Base-by-base conservation (phyloP, 2,329 filamentous ascomycete genomes). In the Calonectria honghensis region DNA sequence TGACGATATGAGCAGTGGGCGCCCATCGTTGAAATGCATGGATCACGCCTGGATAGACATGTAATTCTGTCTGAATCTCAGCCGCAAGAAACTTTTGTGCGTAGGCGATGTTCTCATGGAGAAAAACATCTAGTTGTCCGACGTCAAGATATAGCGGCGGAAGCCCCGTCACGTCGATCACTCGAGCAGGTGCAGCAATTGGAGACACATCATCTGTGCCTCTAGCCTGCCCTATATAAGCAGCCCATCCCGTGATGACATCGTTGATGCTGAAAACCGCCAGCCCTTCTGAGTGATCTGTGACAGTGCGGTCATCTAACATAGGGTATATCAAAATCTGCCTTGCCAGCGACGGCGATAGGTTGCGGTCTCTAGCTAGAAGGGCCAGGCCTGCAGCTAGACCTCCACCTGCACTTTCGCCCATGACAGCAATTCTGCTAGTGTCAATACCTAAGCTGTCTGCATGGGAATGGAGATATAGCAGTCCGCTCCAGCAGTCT, bases 391-490 rank as follows among this genome's bases (percentile, higher is more conserved):
- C 57, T 1, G 70, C 66, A 4, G 65, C 70, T 13, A 75, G 37
- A 18, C 73, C 54, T 5, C 73, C 73, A 1, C 73, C 73, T 32
- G 73, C 73, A 27, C 73, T 75, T 32, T 75, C 73, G 18, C 73
- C 73, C 70, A 75, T 73, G 18, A 75, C 61, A 20, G 73, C 73
- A 24, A 75, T 75, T 1, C 70, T 59, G 10, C 14, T 39, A 0
- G 32, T 6, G 27, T 75, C 66, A 6, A 75, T 39, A 3, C 6
- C 13, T 2, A 73, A 14, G 13, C 11, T n/a, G 9, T 48, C 45
- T 37, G 63, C 41, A 1, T 51, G 31, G 3, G 57, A 54, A 1
- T 63, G 65, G 14, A 75, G 57, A 48, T 45, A 73, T 10, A 32
- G 39, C 2, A 75, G 39, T 1, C 50, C 57, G 14, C 31, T 61